Percentiles rank a stretch among this genome's conserved stretches.
Conservation (phyloP, 129 eudicot genomes). For the Logfia minima region DNA sequence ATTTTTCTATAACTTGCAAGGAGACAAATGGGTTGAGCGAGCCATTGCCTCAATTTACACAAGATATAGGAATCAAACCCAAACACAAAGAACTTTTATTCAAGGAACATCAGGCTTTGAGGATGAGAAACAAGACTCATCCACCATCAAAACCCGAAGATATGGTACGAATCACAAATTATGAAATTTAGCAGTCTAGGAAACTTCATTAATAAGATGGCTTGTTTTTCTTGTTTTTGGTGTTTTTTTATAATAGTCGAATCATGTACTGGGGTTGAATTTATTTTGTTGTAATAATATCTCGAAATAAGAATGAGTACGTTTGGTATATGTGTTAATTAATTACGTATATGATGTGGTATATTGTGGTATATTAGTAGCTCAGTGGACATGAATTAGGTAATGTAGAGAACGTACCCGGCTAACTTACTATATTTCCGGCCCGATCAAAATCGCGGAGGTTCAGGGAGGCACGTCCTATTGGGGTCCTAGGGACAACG, state of each 20-base stretch:
- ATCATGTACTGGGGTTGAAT: too few relatives aligned
- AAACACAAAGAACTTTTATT: slow-evolving; percentile 53
- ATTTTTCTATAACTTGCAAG: slow-evolving; percentile 46
- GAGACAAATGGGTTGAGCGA: slow-evolving; percentile 72
- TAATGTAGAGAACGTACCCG: too few relatives aligned
- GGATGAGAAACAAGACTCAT: slow-evolving; percentile 63
- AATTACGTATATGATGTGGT: not conserved
- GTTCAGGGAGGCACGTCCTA: too few relatives aligned
- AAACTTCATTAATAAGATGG: not conserved
- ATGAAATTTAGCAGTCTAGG: slow-evolving; percentile 23
- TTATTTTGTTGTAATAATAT: too few relatives aligned
- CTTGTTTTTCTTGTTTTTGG: not conserved
- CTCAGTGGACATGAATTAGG: too few relatives aligned
- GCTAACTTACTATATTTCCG: too few relatives aligned
- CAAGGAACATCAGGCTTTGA: slow-evolving; percentile 57
- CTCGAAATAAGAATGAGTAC: too few relatives aligned
- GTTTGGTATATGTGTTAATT: slow-evolving; percentile 11
- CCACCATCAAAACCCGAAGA: slow-evolving; percentile 64
- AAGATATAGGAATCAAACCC: slow-evolving; percentile 39
- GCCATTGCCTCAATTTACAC: slow-evolving; percentile 50
- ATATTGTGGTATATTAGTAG: too few relatives aligned
- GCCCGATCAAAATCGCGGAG: too few relatives aligned
- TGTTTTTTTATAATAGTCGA: too few relatives aligned
- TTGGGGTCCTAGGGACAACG: too few relatives aligned
- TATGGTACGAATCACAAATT: slow-evolving; percentile 40